phyloP scores from a whole-genome alignment of 768 basidiomycete species.

The Tylopilus felleus region DNA sequence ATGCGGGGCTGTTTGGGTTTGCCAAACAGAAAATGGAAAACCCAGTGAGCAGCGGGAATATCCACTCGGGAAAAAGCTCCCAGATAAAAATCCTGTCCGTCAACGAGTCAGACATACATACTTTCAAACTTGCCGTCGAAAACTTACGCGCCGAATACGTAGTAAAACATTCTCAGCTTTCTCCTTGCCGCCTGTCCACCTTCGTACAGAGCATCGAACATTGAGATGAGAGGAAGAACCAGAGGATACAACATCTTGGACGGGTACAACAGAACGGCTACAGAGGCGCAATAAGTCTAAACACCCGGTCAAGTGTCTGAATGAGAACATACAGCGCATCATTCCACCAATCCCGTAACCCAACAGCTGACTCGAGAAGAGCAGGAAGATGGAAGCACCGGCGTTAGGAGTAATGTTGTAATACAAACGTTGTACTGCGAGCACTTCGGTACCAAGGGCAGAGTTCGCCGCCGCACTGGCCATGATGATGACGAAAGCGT shows the following conservation, averaged over 20 bases:
- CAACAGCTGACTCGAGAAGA: constrained; percentile 35
- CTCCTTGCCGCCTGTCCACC: constrained; percentile 37
- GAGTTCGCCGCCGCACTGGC: constrained; percentile 52
- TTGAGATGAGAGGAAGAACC: constrained; percentile 22
- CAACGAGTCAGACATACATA: background rate
- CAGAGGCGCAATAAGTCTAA: background rate
- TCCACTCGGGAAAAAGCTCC: constrained; percentile 27
- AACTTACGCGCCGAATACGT: constrained; percentile 28
- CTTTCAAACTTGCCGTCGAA: constrained; percentile 1
- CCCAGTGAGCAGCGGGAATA: constrained; percentile 61
- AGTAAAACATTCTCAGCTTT: constrained; percentile 36
- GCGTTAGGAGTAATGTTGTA: constrained; percentile 51
- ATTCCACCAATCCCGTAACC: constrained; percentile 57
- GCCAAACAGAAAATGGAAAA: constrained; percentile 62
- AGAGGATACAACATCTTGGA: constrained; percentile 43
- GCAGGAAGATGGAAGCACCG: constrained; percentile 44
- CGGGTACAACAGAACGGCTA: constrained; percentile 38
- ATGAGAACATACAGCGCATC: constrained; percentile 39
- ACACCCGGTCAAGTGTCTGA: background rate
- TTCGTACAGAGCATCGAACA: constrained; percentile 39
- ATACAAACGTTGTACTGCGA: constrained; percentile 52
- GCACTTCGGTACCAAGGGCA: constrained; percentile 52
- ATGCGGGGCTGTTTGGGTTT: constrained; percentile 30
- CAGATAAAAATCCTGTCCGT: constrained; percentile 34
- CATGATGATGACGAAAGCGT: constrained; percentile 48